phyloP scores from a whole-genome alignment of 2,329 filamentous ascomycete genomes.

The Cladobotryum mycophilum region DNA sequence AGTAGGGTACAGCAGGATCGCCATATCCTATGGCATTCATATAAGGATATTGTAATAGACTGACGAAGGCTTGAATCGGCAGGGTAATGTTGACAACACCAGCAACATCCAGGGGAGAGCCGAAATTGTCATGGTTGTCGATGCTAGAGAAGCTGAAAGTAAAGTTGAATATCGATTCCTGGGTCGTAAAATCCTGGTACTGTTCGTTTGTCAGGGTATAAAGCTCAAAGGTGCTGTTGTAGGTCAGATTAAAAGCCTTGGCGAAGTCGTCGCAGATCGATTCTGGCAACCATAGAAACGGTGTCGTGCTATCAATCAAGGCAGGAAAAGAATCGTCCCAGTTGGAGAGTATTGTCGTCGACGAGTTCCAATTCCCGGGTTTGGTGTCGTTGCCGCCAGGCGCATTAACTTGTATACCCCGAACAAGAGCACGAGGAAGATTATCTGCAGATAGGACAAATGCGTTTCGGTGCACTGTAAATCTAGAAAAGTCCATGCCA shows the following conservation, averaged over 20 bases:
- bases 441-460: constrained; percentile 53
- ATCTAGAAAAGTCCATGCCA: constrained; percentile 60
- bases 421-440: constrained; percentile 53
- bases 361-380: constrained; percentile 34
- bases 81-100: constrained; percentile 53
- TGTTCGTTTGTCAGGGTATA: constrained; percentile 59
- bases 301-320: constrained; percentile 57
- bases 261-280: constrained; percentile 60
- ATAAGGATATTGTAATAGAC: constrained; percentile 45
- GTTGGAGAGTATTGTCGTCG: constrained; percentile 31
- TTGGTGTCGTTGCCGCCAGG: constrained; percentile 20
- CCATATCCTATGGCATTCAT: constrained; percentile 38
- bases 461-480: constrained; percentile 52
- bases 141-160: constrained; percentile 52
- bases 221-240: constrained; percentile 56
- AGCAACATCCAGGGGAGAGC: constrained; percentile 39
- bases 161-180: constrained; percentile 41
- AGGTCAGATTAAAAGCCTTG: constrained; percentile 55
- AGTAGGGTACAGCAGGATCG: constrained; percentile 50
- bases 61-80: constrained; percentile 44
- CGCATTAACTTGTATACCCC: constrained; percentile 45
- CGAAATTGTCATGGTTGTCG: constrained; percentile 48
- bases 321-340: constrained; percentile 45
- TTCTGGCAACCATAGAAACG: constrained; percentile 57
- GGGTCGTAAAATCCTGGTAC: constrained; percentile 38